phyloP scores from a whole-genome alignment of 75 land plant genomes.

The Selaginella tamariscina region DNA sequence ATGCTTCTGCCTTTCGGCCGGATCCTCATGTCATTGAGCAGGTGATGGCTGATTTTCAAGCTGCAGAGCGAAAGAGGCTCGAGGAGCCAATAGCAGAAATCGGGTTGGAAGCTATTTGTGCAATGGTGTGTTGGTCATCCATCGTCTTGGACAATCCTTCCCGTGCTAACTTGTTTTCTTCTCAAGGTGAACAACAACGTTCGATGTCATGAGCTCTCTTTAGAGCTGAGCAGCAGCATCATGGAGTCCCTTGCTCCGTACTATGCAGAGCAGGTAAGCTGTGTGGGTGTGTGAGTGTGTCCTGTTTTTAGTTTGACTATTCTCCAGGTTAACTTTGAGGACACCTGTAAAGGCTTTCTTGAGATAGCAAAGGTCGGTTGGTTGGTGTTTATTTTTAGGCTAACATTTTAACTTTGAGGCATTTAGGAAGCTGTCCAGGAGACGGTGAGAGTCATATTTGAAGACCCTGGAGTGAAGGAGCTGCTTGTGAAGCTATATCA shows the following conservation, averaged over 20 bases:
- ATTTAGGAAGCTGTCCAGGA: conserved; percentile 75
- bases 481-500: conserved; percentile 79
- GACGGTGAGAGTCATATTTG: conserved; percentile 81
- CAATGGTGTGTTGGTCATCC: conserved; percentile 57
- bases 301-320: neutral
- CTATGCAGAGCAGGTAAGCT: conserved; percentile 82
- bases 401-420: too few species aligned
- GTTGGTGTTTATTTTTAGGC: neutral
- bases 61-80: conserved; percentile 66
- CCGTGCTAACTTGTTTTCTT: too few species aligned
- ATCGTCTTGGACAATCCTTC: neutral
- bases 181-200: conserved; percentile 85
- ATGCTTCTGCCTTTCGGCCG: neutral
- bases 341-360: conserved; percentile 96
- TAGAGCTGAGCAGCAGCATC: conserved; percentile 67
- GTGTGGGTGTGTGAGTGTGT: neutral
- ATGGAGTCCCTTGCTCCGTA: conserved; percentile 82
- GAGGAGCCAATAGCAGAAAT: conserved; percentile 88
- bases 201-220: conserved; percentile 81
- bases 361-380: conserved; percentile 86
- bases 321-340: conserved; percentile 97
- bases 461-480: conserved; percentile 94
- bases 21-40: conserved; percentile 13
- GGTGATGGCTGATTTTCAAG: conserved; percentile 97
- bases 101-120: conserved; percentile 84